Evolutionary conservation across 129 eudicot species (phyloP).

Genomic region (Kitagawia praeruptora): DNA sequence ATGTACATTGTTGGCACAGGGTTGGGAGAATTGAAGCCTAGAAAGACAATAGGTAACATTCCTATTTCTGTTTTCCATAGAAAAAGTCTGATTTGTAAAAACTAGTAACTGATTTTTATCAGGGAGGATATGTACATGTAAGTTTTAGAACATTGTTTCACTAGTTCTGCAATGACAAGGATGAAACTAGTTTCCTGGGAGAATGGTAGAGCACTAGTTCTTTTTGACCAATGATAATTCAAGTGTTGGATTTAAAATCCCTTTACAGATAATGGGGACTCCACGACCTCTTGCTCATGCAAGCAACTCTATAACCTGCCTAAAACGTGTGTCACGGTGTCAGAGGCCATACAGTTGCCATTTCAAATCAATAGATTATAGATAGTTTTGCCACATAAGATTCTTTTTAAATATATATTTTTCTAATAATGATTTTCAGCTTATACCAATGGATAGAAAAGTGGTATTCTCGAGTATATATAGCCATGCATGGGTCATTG

Average conservation of each 20-base stretch:
- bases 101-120: background rate
- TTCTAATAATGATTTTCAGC: background rate
- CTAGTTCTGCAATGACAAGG: background rate
- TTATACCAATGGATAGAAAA: constrained; percentile 18
- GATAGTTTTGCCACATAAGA: constrained; percentile 36
- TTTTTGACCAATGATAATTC: constrained; percentile 5
- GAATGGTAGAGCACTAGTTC: background rate
- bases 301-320: constrained; percentile 20
- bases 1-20: background rate
- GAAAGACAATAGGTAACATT: background rate
- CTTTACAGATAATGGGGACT: constrained; percentile 31
- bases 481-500: constrained; percentile 44
- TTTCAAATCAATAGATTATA: constrained; percentile 11
- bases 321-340: constrained; percentile 24
- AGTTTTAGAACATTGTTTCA: background rate
- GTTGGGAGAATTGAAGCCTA: background rate
- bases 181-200: background rate
- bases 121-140: background rate
- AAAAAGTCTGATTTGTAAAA: no score
- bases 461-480: constrained; percentile 34
- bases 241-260: constrained; percentile 44
- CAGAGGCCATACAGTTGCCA: constrained; percentile 24
- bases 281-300: constrained; percentile 25
- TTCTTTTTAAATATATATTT: background rate
- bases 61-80: background rate